A percentile compares a stretch with the other conserved stretches of the same genome.
These are phyloP conservation scores for Speleostelium caveatum DNA, from an alignment of 78 protist genomes.

Conservation along the genomic window DNA sequence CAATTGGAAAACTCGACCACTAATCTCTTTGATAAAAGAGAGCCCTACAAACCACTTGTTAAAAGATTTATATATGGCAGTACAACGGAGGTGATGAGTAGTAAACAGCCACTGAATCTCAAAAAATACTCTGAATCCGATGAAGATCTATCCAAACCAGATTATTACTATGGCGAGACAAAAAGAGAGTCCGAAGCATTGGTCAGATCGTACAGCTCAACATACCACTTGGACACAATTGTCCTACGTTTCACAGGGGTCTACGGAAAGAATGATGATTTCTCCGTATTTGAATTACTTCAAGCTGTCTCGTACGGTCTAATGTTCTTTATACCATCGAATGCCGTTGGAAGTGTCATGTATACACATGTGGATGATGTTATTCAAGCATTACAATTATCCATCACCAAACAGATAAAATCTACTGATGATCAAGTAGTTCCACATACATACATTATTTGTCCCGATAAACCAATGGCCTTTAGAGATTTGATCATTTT, in stretches of 20 bases:
- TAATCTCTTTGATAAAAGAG: too few species aligned
- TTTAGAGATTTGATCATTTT: conserved; percentile 18
- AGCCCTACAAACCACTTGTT: neutral
- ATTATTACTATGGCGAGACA: conserved; percentile 51
- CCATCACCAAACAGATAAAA: conserved; percentile 1
- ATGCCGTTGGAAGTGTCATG: conserved; percentile 45
- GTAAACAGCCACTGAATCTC: conserved; percentile 7
- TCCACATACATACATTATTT: conserved; percentile 47
- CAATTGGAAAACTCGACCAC: neutral
- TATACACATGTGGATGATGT: conserved; percentile 55
- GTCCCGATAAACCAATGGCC: conserved; percentile 35
- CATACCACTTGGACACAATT: conserved; percentile 20
- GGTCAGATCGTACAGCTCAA: conserved; percentile 5
- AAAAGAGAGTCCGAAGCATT: conserved; percentile 31
- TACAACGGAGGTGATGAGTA: conserved; percentile 61
- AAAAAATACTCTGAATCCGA: conserved; percentile 8
- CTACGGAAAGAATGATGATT: conserved; percentile 41
- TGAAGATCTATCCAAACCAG: conserved; percentile 5
- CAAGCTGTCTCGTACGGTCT: conserved; percentile 49
- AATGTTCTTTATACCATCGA: conserved; percentile 42
- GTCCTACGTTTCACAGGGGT: conserved; percentile 44
- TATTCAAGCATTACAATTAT: neutral
- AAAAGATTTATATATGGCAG: conserved; percentile 64
- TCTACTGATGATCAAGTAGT: conserved; percentile 1
- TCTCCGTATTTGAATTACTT: conserved; percentile 34